Evolutionary conservation across 139 green algal genomes (phyloP), one percentile per base, ranked within the genome.

Genomic region (Chlamydomonas asymmetrica): DNA sequence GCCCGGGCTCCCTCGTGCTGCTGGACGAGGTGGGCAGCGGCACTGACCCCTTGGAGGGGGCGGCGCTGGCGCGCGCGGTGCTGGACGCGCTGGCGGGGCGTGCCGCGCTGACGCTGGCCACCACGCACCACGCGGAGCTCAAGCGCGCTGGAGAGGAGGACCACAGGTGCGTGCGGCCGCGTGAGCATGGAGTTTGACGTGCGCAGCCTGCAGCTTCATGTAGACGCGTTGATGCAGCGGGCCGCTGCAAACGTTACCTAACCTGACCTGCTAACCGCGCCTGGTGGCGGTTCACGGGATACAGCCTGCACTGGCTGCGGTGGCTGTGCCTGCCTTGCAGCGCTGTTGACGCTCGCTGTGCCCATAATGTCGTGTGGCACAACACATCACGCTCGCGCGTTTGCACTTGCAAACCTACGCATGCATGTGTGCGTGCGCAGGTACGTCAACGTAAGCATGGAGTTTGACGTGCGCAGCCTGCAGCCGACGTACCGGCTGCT

Each of bases 41-140:
- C 35, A 99, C 95, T 16, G 95, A 99, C 82, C 95, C 95, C 1
- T 59, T 80, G 45, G 96, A 99, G 86, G 96, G 96, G 5, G 88
- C 96, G 7, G 95, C 93, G 2, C 82, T 99, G 56, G 96, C 91
- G 0, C 81, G 91, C 27, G 92, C 95, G 4, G 75, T 99, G 76
- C 85, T 98, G 61, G 82, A 86, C 27, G 35, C 56, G 29, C 75
- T 93, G 31, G 81, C 79, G 4, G 85, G 81, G 3, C 49, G 41
- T 27, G 90, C 91, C 0, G 68, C 67, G 0, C 85, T 98, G 22
- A 95, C 92, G 0, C 39, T 97, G 31, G 91, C 91, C 43, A 97
- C 92, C 54, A 97, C 91, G 4, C 93, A 98, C 79, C 87, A 92
- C 54, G 81, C 74, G 64, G 81, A 84, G 73, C 67, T 84, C 9